Evolutionary conservation across 345 rosid species (phyloP).

Genomic region (Hypericum perforatum): DNA sequence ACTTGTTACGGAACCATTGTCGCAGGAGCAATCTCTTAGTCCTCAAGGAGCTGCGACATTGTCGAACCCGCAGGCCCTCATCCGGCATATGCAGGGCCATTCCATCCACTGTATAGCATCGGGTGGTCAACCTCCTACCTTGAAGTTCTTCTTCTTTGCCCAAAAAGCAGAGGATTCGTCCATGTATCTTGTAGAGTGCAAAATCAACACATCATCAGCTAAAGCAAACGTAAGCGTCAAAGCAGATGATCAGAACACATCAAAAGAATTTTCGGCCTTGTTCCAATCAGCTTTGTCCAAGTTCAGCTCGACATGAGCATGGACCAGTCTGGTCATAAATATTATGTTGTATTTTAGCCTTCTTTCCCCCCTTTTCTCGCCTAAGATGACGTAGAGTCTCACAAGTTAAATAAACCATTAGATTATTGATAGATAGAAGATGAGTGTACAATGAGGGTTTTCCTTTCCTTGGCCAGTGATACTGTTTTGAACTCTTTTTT

Average conservation of each 20-base stretch:
- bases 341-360: too few relatives aligned
- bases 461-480: neutral
- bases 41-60: conserved; percentile 63
- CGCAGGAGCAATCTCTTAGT: conserved; percentile 57
- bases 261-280: conserved; percentile 44
- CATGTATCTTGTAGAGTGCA: conserved; percentile 64
- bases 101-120: conserved; percentile 90
- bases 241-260: conserved; percentile 69
- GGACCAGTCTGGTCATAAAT: neutral
- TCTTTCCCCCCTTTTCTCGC: neutral
- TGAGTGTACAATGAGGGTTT: conserved; percentile 16
- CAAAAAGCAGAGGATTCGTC: conserved; percentile 69
- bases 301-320: conserved; percentile 35
- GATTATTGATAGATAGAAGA: conserved; percentile 5
- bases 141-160: conserved; percentile 90
- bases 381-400: neutral
- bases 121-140: conserved; percentile 83
- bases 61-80: conserved; percentile 63
- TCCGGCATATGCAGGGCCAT: conserved; percentile 74
- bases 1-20: neutral
- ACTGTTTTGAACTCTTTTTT: too few relatives aligned
- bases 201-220: conserved; percentile 69
- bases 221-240: conserved; percentile 70
- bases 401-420: neutral
- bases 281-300: conserved; percentile 63